Evolutionary conservation across 306 rosid species (phyloP), one percentile per base, ranked within the genome.

Genomic region (Cyclanthera cordifolia): DNA sequence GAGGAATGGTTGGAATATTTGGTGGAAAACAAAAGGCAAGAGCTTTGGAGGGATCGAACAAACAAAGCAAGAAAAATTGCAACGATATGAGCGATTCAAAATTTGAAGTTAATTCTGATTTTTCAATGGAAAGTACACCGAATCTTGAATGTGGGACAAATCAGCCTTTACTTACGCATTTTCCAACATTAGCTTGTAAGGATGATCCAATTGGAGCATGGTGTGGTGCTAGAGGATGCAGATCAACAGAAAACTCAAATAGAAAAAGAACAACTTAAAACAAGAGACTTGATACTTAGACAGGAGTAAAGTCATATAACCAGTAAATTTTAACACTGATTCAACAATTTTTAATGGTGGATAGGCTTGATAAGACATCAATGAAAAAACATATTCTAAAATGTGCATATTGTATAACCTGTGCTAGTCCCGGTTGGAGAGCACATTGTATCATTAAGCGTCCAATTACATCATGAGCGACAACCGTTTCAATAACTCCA

Each of bases 391-490:
- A 64, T 43, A 64, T 64, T 41, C 21, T 43, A 64, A 21, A 12
- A 64, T 21, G 52, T 20, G 28, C 20, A 64, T 41, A 51, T 43
- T 64, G 72, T 46, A 15, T 70, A 77, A 92, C 98, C 98, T 87
- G 98, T 25, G 98, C 98, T 76, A 92, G 98, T 75, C 98, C 98
- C 21, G 98, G 98, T 75, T 92, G 98, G 59, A 92, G 82, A 81
- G 98, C 98, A 75, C 98, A 92, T 77, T 92, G 95, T 81, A 92
- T 92, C 98, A 92, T 92, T 75, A 92, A 79, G 69, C 98, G 95
- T 52, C 98, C 98, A 82, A 92, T 92, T 72, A 92, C 98, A 80
- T 92, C 98, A 81, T 92, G 98, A 45, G 98, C 98, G 69, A 92
- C 98, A 74, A 92, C 98, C 27, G 98, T 89, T 89, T 92, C 96